phyloP scores from a whole-genome alignment of 495 filamentous ascomycete genomes.

The Lindgomyces ingoldianus region DNA sequence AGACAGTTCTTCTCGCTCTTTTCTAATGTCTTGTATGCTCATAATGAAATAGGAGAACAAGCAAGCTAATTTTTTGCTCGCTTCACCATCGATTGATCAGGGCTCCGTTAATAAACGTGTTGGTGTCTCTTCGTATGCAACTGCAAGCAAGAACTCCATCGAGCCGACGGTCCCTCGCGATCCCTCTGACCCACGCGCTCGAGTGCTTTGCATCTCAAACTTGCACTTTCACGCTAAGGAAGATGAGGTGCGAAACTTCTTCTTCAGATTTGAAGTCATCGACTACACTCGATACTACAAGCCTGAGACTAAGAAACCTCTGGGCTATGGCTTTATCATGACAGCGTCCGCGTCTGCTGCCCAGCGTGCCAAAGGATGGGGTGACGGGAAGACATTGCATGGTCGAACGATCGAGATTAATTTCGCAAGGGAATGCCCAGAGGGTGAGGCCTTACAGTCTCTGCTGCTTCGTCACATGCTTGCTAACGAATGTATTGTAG shows the following conservation, averaged over 20 bases:
- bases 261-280: background rate
- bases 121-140: no score
- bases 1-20: no score
- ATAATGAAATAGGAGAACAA: no score
- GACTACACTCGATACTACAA: background rate
- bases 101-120: no score
- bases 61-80: no score
- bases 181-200: background rate
- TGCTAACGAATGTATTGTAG: no score
- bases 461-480: no score
- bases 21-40: no score
- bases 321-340: background rate
- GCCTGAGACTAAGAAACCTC: background rate
- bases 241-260: background rate
- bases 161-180: no score
- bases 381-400: background rate
- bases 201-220: background rate
- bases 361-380: background rate
- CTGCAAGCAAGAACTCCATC: no score
- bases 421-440: background rate
- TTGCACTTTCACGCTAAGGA: background rate
- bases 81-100: no score
- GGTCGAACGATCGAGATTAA: background rate
- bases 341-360: background rate
- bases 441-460: no score